phyloP scores from a whole-genome alignment of 495 filamentous ascomycete genomes.

The Aspergillus ellipticus region DNA sequence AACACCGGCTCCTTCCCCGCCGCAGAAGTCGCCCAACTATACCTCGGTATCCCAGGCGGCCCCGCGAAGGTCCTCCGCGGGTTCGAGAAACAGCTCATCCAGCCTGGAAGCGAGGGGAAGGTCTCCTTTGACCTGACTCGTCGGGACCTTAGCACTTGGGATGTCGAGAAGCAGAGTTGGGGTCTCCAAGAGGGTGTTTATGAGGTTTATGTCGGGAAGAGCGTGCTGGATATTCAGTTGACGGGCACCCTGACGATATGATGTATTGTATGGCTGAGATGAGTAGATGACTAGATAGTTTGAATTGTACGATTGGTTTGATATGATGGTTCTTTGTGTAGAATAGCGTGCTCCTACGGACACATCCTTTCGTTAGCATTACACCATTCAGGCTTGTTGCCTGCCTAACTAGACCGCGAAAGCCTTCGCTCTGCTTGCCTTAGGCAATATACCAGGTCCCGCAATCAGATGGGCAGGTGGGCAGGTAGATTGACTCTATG shows the following conservation, averaged over 20 bases:
- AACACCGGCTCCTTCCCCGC: conserved; percentile 52
- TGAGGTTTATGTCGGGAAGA: conserved; percentile 51
- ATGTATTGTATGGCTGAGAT: too few species aligned
- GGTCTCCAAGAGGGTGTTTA: conserved; percentile 38
- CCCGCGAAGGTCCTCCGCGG: conserved; percentile 60
- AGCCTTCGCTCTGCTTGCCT: too few species aligned
- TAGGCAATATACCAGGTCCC: too few species aligned
- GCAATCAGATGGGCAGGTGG: too few species aligned
- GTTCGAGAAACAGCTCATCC: conserved; percentile 57
- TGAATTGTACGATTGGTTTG: background rate
- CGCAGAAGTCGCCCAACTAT: conserved; percentile 59
- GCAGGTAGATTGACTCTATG: too few species aligned
- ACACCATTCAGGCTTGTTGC: too few species aligned
- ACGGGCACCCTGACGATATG: conserved; percentile 5
- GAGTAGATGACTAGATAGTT: too few species aligned
- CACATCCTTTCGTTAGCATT: too few species aligned
- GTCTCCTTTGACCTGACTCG: conserved; percentile 57
- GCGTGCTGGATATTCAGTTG: conserved; percentile 25
- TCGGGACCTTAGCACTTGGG: conserved; percentile 67
- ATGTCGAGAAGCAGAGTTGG: conserved; percentile 59
- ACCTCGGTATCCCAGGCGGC: conserved; percentile 38
- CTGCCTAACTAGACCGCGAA: too few species aligned
- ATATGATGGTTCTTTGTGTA: background rate
- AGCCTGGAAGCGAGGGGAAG: conserved; percentile 34
- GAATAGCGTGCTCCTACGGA: too few species aligned